Percentiles rank a stretch among this genome's conserved stretches.
These are phyloP conservation scores for Xerocomus amazonicus DNA, from an alignment of 1,284 basidiomycete species.

Conservation along the genomic window DNA sequence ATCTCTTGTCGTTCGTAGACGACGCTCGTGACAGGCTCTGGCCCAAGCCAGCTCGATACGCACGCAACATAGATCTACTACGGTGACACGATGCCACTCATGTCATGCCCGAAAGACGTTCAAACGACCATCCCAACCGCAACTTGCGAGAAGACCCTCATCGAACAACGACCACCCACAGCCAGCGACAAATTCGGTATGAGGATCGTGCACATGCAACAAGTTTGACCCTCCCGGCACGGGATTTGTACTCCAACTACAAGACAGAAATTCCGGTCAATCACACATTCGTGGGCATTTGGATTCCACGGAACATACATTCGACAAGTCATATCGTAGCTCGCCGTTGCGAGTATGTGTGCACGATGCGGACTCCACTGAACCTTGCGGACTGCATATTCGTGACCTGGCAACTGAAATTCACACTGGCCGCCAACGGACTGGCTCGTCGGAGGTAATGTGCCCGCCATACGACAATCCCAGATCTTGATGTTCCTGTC, in stretches of 20 bases:
- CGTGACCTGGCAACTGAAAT: constrained; percentile 67
- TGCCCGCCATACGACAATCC: constrained; percentile 80
- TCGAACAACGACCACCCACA: constrained; percentile 89
- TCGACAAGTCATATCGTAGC: constrained; percentile 96
- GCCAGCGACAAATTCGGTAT: constrained; percentile 95
- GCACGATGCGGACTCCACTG: constrained; percentile 78
- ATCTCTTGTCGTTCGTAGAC: not conserved
- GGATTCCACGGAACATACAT: constrained; percentile 53
- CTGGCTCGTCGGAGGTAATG: constrained; percentile 40
- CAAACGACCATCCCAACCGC: constrained; percentile 86
- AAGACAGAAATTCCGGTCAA: constrained; percentile 1
- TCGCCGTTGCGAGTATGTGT: constrained; percentile 77
- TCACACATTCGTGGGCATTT: not conserved
- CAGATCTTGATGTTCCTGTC: constrained; percentile 80
- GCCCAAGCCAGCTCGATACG: no score
- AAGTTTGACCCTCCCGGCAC: constrained; percentile 52
- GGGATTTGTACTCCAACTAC: constrained; percentile 64
- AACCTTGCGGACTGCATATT: constrained; percentile 77
- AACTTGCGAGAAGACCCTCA: constrained; percentile 80
- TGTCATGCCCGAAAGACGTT: constrained; percentile 66
- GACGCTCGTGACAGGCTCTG: no score
- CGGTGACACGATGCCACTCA: not conserved
- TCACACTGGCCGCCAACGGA: constrained; percentile 70
- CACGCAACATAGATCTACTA: not conserved
- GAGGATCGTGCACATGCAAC: constrained; percentile 73